A percentile compares a stretch with the other conserved stretches of the same genome.
phyloP scores from a whole-genome alignment of 129 eudicot genomes.

The Flaveria trinervia region DNA sequence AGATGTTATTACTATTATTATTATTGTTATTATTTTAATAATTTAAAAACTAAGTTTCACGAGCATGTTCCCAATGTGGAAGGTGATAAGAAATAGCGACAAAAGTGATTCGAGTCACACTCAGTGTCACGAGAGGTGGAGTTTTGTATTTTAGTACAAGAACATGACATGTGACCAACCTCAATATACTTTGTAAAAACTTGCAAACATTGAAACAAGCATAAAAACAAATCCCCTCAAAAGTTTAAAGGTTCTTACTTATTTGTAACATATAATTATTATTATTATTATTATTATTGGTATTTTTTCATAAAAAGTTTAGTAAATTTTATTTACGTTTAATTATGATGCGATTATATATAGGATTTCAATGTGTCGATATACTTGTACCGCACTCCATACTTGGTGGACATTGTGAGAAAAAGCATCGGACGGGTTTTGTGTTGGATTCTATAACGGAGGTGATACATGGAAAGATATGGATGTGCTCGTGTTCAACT shows the following conservation, averaged over 20 bases:
- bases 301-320: background rate
- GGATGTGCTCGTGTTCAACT: conserved; percentile 78
- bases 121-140: conserved; percentile 35
- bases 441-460: conserved; percentile 60
- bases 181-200: conserved; percentile 29
- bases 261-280: background rate
- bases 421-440: conserved; percentile 59
- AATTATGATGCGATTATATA: background rate
- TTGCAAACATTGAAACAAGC: conserved; percentile 33
- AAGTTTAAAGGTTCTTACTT: background rate
- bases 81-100: conserved; percentile 31
- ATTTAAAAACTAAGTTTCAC: background rate
- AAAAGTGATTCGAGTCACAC: conserved; percentile 31
- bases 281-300: background rate
- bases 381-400: conserved; percentile 59
- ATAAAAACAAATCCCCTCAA: conserved; percentile 28
- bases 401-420: conserved; percentile 66
- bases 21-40: too few species aligned
- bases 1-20: background rate
- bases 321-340: background rate
- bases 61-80: conserved; percentile 38
- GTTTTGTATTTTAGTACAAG: conserved; percentile 34
- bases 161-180: conserved; percentile 42
- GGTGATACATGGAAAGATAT: conserved; percentile 74
- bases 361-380: conserved; percentile 76